Conservation (phyloP, 495 filamentous ascomycete genomes). For the Acidiella bohemica region DNA sequence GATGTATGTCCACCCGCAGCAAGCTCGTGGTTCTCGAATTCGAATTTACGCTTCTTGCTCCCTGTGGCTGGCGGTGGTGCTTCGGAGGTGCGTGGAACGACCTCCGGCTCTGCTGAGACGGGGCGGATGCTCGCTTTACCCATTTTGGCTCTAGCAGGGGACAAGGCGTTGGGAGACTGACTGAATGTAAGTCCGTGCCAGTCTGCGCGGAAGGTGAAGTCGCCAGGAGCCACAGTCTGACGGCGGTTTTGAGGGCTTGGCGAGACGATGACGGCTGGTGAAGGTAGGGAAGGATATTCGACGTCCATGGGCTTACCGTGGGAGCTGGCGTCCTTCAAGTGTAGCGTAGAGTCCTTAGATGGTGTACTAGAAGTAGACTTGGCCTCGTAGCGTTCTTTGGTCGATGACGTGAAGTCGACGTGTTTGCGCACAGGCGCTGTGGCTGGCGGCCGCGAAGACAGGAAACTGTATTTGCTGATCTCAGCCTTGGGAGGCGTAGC, state of each 20-base stretch:
- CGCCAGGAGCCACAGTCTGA: constrained; percentile 15
- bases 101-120: constrained; percentile 15
- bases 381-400: constrained; percentile 33
- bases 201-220: constrained; percentile 29
- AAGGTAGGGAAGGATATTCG: constrained; percentile 20
- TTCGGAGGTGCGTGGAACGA: not conserved
- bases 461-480: too few species aligned
- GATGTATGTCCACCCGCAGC: not conserved
- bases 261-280: not conserved
- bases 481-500: constrained; percentile 37
- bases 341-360: constrained; percentile 2
- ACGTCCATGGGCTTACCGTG: constrained; percentile 12
- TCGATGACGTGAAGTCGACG: constrained; percentile 46
- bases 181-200: constrained; percentile 23
- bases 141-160: constrained; percentile 18
- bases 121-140: constrained; percentile 14
- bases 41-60: constrained; percentile 30
- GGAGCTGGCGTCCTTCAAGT: constrained; percentile 1
- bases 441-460: too few species aligned
- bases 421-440: constrained; percentile 34
- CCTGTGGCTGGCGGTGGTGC: not conserved
- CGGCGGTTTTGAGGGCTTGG: constrained; percentile 16
- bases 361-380: constrained; percentile 7
- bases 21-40: constrained; percentile 15
- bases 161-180: constrained; percentile 20